phyloP scores from a whole-genome alignment of 1,139 yeast species.

The Yamadazyma mexicana region DNA sequence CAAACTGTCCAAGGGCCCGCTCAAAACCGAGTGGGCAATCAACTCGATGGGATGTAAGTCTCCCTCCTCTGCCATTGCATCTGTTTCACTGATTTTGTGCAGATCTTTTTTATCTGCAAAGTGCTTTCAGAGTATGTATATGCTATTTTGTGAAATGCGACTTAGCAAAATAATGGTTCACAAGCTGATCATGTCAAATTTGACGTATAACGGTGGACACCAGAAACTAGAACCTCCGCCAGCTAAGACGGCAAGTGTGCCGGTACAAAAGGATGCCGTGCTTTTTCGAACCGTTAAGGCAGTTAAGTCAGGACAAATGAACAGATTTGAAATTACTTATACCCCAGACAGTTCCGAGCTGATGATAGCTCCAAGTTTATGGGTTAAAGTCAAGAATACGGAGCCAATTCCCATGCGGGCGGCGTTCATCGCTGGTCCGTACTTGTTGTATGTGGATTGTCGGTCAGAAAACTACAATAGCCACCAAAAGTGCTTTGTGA shows the following conservation, averaged over 20 bases:
- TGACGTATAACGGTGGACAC: neutral
- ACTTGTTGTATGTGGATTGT: slow-evolving; percentile 82
- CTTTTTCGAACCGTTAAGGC: slow-evolving; percentile 33
- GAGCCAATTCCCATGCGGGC: slow-evolving; percentile 81
- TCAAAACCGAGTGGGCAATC: slow-evolving; percentile 53
- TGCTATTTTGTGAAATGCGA: too few relatives aligned
- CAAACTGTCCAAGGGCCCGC: slow-evolving; percentile 52
- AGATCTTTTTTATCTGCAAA: too few relatives aligned
- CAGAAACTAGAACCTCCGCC: neutral
- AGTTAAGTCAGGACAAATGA: slow-evolving; percentile 40
- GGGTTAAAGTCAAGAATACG: slow-evolving; percentile 69
- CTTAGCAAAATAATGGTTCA: neutral
- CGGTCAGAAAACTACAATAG: slow-evolving; percentile 63
- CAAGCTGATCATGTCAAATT: slow-evolving; percentile 4
- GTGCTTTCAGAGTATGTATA: too few relatives aligned
- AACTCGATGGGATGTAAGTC: slow-evolving; percentile 18
- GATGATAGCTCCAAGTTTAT: slow-evolving; percentile 32
- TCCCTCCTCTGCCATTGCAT: too few relatives aligned
- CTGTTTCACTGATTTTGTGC: too few relatives aligned
- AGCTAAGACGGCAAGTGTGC: neutral
- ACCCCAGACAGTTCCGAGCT: slow-evolving; percentile 23
- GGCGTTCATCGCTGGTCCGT: slow-evolving; percentile 89
- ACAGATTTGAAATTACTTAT: slow-evolving; percentile 35
- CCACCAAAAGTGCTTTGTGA: slow-evolving; percentile 50
- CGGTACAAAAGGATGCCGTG: slow-evolving; percentile 11